phyloP scores from a whole-genome alignment of 2,329 filamentous ascomycete species.

The Claviceps sp. region DNA sequence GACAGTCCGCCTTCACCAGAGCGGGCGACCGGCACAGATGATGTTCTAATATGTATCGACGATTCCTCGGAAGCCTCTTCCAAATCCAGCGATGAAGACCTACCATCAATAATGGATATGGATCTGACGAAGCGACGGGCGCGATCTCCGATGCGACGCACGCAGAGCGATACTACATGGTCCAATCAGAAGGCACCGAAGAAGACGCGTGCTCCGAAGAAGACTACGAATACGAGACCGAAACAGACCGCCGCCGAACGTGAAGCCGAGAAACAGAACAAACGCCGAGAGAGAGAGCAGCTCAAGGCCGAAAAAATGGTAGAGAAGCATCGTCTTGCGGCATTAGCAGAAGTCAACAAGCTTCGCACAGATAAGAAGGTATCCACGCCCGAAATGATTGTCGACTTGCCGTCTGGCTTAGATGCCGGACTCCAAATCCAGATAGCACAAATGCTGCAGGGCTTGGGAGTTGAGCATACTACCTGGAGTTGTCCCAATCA shows the following conservation, averaged over 20 bases:
- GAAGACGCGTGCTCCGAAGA: conserved; percentile 27
- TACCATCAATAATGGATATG: conserved; percentile 34
- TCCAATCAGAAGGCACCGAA: conserved; percentile 12
- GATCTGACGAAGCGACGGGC: conserved; percentile 16
- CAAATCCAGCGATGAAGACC: conserved; percentile 31
- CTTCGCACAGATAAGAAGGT: conserved; percentile 59
- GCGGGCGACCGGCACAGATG: background rate
- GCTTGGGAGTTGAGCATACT: conserved; percentile 33
- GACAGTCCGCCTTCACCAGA: background rate
- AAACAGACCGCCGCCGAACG: conserved; percentile 3
- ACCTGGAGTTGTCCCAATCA: conserved; percentile 32
- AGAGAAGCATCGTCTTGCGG: conserved; percentile 51
- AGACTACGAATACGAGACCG: conserved; percentile 28
- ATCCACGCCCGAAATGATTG: conserved; percentile 64
- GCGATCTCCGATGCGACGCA: conserved; percentile 15
- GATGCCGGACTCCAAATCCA: conserved; percentile 31
- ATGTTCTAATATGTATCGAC: conserved; percentile 22
- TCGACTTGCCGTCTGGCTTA: conserved; percentile 50
- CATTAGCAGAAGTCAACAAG: conserved; percentile 62
- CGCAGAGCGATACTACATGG: conserved; percentile 18
- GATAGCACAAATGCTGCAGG: conserved; percentile 34
- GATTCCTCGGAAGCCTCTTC: conserved; percentile 18
- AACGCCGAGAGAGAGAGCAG: conserved; percentile 41
- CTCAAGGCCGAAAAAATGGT: conserved; percentile 47
- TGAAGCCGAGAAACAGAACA: conserved; percentile 36